Conservation (phyloP, 441 rosid genomes). For the Populus hybrid region DNA sequence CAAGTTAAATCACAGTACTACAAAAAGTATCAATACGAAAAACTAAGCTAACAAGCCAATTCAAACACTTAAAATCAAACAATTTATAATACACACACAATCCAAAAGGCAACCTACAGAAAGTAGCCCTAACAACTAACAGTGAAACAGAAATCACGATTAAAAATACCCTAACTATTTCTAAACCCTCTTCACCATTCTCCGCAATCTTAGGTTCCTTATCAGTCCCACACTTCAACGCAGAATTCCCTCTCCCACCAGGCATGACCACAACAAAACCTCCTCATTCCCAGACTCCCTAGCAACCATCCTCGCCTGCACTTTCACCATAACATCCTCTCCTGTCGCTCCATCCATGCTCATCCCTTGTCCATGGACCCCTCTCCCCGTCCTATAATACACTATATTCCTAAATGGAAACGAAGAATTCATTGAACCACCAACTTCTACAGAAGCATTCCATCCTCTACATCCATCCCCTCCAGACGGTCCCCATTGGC, state of each 20-base stretch:
- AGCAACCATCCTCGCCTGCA: constrained; percentile 75
- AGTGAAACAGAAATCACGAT: too few species aligned
- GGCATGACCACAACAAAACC: constrained; percentile 76
- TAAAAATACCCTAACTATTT: constrained; percentile 57
- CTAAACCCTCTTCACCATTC: constrained; percentile 89
- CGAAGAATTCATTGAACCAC: constrained; percentile 74
- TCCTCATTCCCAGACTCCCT: constrained; percentile 66
- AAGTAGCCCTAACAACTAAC: neutral
- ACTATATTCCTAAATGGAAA: constrained; percentile 73
- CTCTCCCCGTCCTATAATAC: constrained; percentile 82
- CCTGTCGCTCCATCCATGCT: constrained; percentile 75
- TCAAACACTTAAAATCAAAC: neutral
- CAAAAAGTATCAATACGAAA: too few species aligned
- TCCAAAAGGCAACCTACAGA: neutral
- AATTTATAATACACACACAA: neutral
- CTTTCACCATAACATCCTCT: constrained; percentile 75
- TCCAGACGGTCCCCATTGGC: constrained; percentile 88
- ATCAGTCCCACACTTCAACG: constrained; percentile 74
- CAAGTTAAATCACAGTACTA: too few species aligned
- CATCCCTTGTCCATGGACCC: constrained; percentile 72
- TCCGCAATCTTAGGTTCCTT: constrained; percentile 89
- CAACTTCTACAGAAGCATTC: constrained; percentile 73
- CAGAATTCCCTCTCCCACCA: constrained; percentile 94
- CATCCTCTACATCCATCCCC: constrained; percentile 96
- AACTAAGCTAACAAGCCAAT: too few species aligned